phyloP scores from a whole-genome alignment of 805 yeast genomes.

The Saccharomyces paradoxus region DNA sequence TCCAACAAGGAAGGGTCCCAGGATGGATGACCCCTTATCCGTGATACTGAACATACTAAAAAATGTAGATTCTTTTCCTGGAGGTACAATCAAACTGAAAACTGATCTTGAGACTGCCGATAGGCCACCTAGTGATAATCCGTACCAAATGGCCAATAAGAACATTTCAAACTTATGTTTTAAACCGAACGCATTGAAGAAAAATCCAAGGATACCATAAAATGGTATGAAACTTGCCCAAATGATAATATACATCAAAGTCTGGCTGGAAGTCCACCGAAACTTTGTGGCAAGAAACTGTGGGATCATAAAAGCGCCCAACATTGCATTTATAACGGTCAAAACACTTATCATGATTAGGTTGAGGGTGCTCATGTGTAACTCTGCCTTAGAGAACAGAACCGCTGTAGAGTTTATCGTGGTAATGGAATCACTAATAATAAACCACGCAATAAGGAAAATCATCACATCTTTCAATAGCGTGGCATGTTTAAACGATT shows the following conservation, averaged over 20 bases:
- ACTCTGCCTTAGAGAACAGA: constrained; percentile 61
- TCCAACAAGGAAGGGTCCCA: constrained; percentile 71
- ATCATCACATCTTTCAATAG: constrained; percentile 56
- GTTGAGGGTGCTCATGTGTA: constrained; percentile 59
- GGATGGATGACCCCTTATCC: constrained; percentile 68
- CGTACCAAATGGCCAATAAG: constrained; percentile 64
- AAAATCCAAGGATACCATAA: constrained; percentile 64
- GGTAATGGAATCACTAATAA: constrained; percentile 65
- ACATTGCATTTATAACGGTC: constrained; percentile 58
- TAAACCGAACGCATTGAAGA: constrained; percentile 46
- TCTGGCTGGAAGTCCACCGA: constrained; percentile 38
- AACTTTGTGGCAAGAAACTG: constrained; percentile 32
- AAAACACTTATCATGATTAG: constrained; percentile 58
- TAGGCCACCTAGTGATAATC: constrained; percentile 65
- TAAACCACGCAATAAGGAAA: constrained; percentile 67
- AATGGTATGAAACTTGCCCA: constrained; percentile 63
- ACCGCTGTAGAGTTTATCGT: constrained; percentile 77
- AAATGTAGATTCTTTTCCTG: constrained; percentile 66
- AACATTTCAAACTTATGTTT: constrained; percentile 62
- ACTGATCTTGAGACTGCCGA: constrained; percentile 62
- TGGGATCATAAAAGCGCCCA: constrained; percentile 57
- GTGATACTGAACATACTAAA: constrained; percentile 71
- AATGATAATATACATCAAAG: constrained; percentile 44
- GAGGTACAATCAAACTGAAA: constrained; percentile 61
- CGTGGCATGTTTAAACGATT: constrained; percentile 52